Base-by-base conservation (phyloP, 805 yeast species). In the Lipomyces yamadae region DNA sequence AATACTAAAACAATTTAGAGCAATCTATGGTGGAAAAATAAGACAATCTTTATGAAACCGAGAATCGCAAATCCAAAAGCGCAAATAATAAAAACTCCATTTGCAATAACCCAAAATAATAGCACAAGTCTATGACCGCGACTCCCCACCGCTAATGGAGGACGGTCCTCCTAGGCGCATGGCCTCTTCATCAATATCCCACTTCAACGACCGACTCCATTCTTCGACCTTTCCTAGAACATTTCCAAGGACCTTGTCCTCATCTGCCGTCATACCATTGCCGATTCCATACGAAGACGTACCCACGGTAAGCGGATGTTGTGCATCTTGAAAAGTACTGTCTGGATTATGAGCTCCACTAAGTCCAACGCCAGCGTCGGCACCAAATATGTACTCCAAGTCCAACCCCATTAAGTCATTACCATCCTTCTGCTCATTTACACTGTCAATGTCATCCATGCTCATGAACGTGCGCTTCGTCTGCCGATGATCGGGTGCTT, bases 121-220 rank as follows among this genome's bases (percentile, higher is more conserved):
- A 42, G n/a, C 48, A 8, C 24, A 42, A 42, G n/a, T 42, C 48
- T 42, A 42, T 42, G 48, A 42, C 48, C 18, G 55, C 35, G 30
- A 18, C 33, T 24, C 24, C 24, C 50, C 18, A 15, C 29, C 56
- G 18, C 58, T 29, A 10, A 15, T 42, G 15, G 48, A 42, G 24
- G 48, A 42, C 18, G 18, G 18, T 1, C 48, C 48, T 11, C 65
- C 66, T 29, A 65, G 30, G 24, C 58, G 56, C 63, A 60, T 35
- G 2, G 68, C 66, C 55, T 65, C 69, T 30, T 58, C 66, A 32
- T 32, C 58, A 2, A 56, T 37, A 42, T 59, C 50, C 69, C 69
- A 65, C 29, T 60, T 45, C 48, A 42, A 56, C 35, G 69, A 35
- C 34, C 58, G 60, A 10, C 64, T 58, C 69, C 69, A 65, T 8